Percentiles rank a stretch among this genome's conserved stretches.
Evolutionary conservation across 192 early-diverging fungal species (phyloP).

Genomic region (Globomyces pollinis-pini): DNA sequence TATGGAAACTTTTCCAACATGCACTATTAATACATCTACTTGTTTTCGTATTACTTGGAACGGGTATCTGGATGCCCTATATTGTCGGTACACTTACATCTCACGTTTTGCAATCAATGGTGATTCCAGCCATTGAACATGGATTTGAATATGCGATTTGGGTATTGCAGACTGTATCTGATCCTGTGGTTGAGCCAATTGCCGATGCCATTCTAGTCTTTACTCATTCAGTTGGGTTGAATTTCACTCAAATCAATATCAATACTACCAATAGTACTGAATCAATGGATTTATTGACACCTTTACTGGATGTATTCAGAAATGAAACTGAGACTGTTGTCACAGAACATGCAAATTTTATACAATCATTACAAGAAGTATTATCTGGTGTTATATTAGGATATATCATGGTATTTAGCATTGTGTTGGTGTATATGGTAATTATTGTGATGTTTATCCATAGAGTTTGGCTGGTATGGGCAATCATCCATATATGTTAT

Average conservation of each 20-base stretch:
- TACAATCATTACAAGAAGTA: not conserved
- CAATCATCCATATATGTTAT: not conserved
- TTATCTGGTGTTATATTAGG: not conserved
- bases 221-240: slow-evolving; percentile 17
- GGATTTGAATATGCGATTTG: not conserved
- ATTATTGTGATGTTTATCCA: not conserved
- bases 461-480: not conserved
- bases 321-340: not conserved
- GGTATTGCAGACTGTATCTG: slow-evolving; percentile 46
- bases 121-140: slow-evolving; percentile 17
- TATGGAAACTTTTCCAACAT: slow-evolving; percentile 71
- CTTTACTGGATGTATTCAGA: not conserved
- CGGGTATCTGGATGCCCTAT: slow-evolving; percentile 71
- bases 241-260: not conserved
- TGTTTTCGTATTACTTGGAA: slow-evolving; percentile 59
- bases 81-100: slow-evolving; percentile 42
- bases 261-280: not conserved
- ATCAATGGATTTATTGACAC: not conserved
- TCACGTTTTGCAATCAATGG: slow-evolving; percentile 18
- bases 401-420: not conserved
- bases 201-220: slow-evolving; percentile 36
- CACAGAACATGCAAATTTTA: not conserved
- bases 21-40: slow-evolving; percentile 70
- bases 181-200: slow-evolving; percentile 64
- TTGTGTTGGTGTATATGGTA: not conserved